These are phyloP conservation scores for Paracoccidioides brasiliensis DNA, from an alignment of 2,329 filamentous ascomycete species.

Conservation along the genomic window DNA sequence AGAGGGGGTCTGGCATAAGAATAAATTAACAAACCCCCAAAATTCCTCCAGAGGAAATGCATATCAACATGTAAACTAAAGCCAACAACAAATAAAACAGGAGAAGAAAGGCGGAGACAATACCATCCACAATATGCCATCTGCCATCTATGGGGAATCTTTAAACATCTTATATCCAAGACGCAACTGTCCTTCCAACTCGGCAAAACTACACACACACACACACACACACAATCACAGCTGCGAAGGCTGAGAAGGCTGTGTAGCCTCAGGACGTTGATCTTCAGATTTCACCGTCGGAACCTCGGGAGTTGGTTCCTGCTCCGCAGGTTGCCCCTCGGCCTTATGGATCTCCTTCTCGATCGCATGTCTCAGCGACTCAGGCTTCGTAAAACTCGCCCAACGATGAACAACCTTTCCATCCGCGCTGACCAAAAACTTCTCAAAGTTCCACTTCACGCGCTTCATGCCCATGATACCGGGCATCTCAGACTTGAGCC, in stretches of 20 bases:
- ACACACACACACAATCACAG: neutral
- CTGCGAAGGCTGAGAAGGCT: neutral
- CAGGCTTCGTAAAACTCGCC: conserved; percentile 80
- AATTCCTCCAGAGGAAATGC: neutral
- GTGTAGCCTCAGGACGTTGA: too few species aligned
- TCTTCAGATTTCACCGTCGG: neutral
- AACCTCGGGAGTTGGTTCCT: conserved; percentile 1
- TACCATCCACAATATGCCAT: neutral
- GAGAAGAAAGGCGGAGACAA: neutral
- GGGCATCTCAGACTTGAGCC: conserved; percentile 56
- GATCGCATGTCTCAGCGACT: conserved; percentile 61
- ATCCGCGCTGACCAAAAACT: conserved; percentile 80
- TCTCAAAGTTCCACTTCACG: conserved; percentile 99
- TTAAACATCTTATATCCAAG: neutral
- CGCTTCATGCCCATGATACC: conserved; percentile 78
- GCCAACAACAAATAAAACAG: neutral
- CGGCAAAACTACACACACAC: neutral
- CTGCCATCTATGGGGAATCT: neutral
- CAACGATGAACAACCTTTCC: conserved; percentile 76
- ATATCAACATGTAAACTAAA: neutral
- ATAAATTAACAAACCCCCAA: neutral
- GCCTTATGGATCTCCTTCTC: conserved; percentile 56
- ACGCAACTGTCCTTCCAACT: neutral
- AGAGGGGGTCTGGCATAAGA: neutral
- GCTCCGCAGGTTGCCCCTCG: conserved; percentile 21